phyloP scores from a whole-genome alignment of 2,329 filamentous ascomycete species.

The Exophiala xenobiotica region DNA sequence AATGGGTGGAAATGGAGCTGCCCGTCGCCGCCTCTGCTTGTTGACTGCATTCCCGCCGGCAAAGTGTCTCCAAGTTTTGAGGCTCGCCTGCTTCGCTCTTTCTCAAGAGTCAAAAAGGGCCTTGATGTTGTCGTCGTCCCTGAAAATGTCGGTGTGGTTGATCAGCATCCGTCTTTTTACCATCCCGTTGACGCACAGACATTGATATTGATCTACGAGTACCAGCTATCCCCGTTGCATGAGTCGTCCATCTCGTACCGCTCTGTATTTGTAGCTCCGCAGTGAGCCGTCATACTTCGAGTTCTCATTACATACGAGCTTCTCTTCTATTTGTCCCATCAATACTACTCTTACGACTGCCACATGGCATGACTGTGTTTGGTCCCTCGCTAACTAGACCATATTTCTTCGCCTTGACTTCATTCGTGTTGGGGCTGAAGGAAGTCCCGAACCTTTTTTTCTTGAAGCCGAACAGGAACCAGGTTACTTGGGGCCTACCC shows the following conservation, averaged over 20 bases:
- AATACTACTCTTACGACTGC: slow-evolving; percentile 8
- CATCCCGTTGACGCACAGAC: slow-evolving; percentile 3
- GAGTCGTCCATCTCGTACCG: background rate
- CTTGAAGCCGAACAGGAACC: background rate
- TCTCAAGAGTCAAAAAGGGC: too few relatives aligned
- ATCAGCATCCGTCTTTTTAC: slow-evolving; percentile 2
- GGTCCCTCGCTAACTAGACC: slow-evolving; percentile 4
- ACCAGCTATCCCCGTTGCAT: background rate
- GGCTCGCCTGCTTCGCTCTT: too few relatives aligned
- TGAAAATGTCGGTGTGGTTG: slow-evolving; percentile 18
- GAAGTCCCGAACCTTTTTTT: slow-evolving; percentile 8
- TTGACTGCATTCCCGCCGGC: too few relatives aligned
- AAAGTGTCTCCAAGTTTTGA: too few relatives aligned
- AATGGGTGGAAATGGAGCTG: too few relatives aligned
- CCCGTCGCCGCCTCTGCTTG: too few relatives aligned
- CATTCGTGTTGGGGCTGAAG: slow-evolving; percentile 3
- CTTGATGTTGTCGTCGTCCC: slow-evolving; percentile 2
- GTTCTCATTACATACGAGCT: slow-evolving; percentile 26
- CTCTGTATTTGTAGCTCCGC: slow-evolving; percentile 12
- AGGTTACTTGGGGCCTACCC: slow-evolving; percentile 1
- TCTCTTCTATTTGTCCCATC: slow-evolving; percentile 10
- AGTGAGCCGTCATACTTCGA: slow-evolving; percentile 19
- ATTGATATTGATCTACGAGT: background rate
- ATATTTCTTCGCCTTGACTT: slow-evolving; percentile 8
- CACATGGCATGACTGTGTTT: slow-evolving; percentile 5